Percentiles rank a stretch among this genome's conserved stretches.
Evolutionary conservation across 2,329 filamentous ascomycete genomes (phyloP).

Genomic region (Colletotrichum tropicicola): DNA sequence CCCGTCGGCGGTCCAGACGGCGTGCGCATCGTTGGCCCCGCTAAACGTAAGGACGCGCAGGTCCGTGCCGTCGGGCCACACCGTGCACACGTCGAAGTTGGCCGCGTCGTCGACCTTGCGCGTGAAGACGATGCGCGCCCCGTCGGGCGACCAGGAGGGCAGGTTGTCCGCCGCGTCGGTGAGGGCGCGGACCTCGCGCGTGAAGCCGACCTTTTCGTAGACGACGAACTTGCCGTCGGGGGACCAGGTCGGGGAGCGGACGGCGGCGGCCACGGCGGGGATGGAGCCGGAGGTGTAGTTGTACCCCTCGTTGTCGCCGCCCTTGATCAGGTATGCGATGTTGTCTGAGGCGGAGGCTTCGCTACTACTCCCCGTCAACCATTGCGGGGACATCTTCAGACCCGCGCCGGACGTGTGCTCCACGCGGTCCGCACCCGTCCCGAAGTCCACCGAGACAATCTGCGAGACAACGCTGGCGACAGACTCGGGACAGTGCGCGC

Average conservation of each 20-base stretch:
- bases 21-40: constrained; percentile 17
- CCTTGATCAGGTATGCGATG: constrained; percentile 20
- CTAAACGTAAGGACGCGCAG: constrained; percentile 8
- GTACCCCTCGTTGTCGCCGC: constrained; percentile 14
- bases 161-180: constrained; percentile 19
- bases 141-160: constrained; percentile 14
- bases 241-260: constrained; percentile 20
- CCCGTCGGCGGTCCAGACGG: constrained; percentile 11
- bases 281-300: constrained; percentile 7
- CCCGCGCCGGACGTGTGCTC: constrained; percentile 13
- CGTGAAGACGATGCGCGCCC: constrained; percentile 19
- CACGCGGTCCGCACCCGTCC: constrained; percentile 10
- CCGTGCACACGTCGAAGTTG: constrained; percentile 19
- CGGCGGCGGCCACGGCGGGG: constrained; percentile 2
- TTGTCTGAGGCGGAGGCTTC: not conserved
- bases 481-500: constrained; percentile 18
- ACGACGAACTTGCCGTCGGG: constrained; percentile 18
- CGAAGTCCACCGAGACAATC: constrained; percentile 18
- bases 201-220: constrained; percentile 23
- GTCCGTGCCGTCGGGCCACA: constrained; percentile 10
- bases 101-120: constrained; percentile 11
- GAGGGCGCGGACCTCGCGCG: not conserved
- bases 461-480: constrained; percentile 9
- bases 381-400: constrained; percentile 19
- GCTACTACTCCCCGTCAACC: not conserved